Evolutionary conservation across 208 protist genomes (phyloP), one percentile per base, ranked within the genome.

Genomic region (Angomonas deanei): DNA sequence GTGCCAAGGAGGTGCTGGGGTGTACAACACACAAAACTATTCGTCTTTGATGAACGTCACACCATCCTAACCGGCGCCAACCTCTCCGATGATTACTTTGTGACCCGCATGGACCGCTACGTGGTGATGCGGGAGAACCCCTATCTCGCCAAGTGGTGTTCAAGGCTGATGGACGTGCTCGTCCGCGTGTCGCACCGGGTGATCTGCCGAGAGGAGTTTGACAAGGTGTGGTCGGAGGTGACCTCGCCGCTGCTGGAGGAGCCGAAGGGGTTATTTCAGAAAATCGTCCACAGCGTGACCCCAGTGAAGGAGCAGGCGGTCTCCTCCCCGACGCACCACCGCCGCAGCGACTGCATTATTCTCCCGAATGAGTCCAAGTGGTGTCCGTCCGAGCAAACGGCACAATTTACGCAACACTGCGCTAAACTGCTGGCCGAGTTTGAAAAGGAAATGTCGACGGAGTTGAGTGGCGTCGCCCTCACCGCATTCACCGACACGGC

Each of bases 11-110:
- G 76, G 78, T 64, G 30, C 66, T 97, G 1, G n/a, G 94, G 96
- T 8, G 91, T 98, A 38, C 93, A 97, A 72, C 97, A 98, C 80
- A 89, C 96, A 8, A 98, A 98, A 61, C 68, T 91, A 21, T 97
- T 96, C 49, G 74, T 93, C 24, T 97, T 97, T 50, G 97, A 98
- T 63, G 61, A 64, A 23, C 28, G 31, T 10, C 65, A 97, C 71
- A 91, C 81, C 30, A 69, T 97, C 19, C 47, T 98, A 8, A 94
- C 85, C 15, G 97, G 97, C 2, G 97, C 97, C 11, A 98, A 98
- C 74, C 75, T 98, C 2, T 95, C 83, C 1, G 86, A 96, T 33
- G 86, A 97, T 64, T 98, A 98, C 82, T 98, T 98, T 47, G 77
- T 80, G 19, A 90, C 94, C 13, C 84, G 97, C 36, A 95, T 97